phyloP scores from a whole-genome alignment of 768 basidiomycete genomes.

The Asterophora parasitica region DNA sequence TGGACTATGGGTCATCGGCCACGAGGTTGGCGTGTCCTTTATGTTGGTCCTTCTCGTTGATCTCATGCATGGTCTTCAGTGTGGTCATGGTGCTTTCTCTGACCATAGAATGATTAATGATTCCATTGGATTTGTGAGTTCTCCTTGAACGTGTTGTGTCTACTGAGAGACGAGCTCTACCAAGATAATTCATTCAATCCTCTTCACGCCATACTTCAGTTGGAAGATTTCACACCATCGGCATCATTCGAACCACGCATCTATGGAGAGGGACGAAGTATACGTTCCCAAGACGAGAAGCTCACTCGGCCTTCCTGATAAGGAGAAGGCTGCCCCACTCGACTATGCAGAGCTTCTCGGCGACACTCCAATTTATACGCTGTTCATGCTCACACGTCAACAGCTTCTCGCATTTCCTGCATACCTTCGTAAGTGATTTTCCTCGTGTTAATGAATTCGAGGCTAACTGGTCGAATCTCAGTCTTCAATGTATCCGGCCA shows the following conservation, averaged over 20 bases:
- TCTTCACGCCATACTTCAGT: conserved; percentile 51
- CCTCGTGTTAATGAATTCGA: too few relatives aligned
- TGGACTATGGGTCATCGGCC: conserved; percentile 57
- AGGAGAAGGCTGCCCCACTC: conserved; percentile 25
- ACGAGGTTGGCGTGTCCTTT: conserved; percentile 34
- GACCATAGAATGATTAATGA: conserved; percentile 44
- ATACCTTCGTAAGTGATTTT: conserved; percentile 44
- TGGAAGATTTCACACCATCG: conserved; percentile 54
- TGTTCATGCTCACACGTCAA: conserved; percentile 51
- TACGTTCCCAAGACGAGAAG: conserved; percentile 58
- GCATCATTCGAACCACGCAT: conserved; percentile 47
- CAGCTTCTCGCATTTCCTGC: conserved; percentile 58
- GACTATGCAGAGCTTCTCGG: conserved; percentile 54
- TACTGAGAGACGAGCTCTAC: neutral
- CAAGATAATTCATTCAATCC: conserved; percentile 40
- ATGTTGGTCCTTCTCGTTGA: neutral
- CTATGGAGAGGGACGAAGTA: conserved; percentile 51
- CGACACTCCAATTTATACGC: conserved; percentile 57
- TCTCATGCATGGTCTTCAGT: conserved; percentile 26
- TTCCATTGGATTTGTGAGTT: conserved; percentile 45
- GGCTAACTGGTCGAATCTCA: conserved; percentile 16
- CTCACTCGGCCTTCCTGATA: conserved; percentile 46
- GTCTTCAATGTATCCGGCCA: conserved; percentile 62
- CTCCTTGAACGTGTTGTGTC: neutral
- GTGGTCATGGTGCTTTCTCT: conserved; percentile 55